phyloP scores from a whole-genome alignment of 2,329 filamentous ascomycete genomes.

The Venturia asperata region DNA sequence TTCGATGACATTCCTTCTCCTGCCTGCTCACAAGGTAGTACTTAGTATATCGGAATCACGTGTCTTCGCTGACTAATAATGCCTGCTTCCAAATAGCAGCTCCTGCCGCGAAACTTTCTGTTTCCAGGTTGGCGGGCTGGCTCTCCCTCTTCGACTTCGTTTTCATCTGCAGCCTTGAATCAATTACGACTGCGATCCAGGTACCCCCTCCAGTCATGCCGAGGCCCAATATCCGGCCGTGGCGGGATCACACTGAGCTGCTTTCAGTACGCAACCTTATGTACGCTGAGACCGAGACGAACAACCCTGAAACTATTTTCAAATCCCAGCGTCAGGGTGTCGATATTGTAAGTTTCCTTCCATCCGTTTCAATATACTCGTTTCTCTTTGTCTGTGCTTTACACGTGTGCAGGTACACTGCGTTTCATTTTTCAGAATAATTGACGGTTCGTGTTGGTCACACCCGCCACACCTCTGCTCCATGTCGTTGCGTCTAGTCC shows the following conservation, averaged over 20 bases:
- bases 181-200: background rate
- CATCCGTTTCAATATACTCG: background rate
- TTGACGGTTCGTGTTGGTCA: too few species aligned
- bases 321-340: constrained; percentile 6
- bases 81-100: too few species aligned
- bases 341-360: constrained; percentile 8
- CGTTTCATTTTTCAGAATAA: background rate
- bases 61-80: too few species aligned
- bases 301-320: constrained; percentile 1
- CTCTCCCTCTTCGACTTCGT: too few species aligned
- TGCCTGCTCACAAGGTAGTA: too few species aligned
- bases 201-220: background rate
- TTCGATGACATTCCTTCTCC: background rate
- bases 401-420: background rate
- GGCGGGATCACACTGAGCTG: constrained; percentile 13
- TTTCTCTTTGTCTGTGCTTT: background rate
- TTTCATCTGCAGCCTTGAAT: constrained; percentile 1
- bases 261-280: constrained; percentile 15
- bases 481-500: background rate
- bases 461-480: background rate
- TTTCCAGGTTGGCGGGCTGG: background rate
- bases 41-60: too few species aligned
- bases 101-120: background rate
- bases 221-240: constrained; percentile 13
- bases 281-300: background rate